Conservation (phyloP, 1,284 basidiomycete genomes). For the Marasmius fiardii region DNA sequence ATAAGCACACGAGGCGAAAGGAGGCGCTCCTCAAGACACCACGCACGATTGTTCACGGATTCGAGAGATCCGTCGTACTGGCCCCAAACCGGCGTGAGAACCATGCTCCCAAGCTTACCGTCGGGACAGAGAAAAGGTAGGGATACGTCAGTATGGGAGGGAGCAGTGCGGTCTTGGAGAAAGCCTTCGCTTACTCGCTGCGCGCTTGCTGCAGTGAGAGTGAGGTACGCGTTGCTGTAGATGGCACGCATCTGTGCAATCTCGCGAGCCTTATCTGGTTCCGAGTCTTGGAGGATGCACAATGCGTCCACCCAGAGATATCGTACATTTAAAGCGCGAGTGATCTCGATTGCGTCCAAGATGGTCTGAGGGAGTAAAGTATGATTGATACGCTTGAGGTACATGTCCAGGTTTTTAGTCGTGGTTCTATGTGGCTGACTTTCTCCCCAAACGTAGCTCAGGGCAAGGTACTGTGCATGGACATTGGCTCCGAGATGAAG, state of each 20-base stretch:
- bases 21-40: background rate
- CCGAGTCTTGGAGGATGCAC: slow-evolving; percentile 14
- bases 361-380: slow-evolving; percentile 12
- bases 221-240: slow-evolving; percentile 12
- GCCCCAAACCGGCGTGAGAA: background rate
- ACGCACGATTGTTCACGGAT: background rate
- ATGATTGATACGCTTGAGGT: slow-evolving; percentile 5
- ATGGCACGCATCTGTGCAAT: slow-evolving; percentile 12
- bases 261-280: slow-evolving; percentile 11
- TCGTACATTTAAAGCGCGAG: slow-evolving; percentile 6
- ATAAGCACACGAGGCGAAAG: background rate
- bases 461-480: slow-evolving; percentile 5
- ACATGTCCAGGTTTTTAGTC: slow-evolving; percentile 5
- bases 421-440: slow-evolving; percentile 10
- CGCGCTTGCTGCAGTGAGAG: slow-evolving; percentile 13
- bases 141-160: background rate
- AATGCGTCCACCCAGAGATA: slow-evolving; percentile 15
- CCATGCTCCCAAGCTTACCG: background rate
- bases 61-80: background rate
- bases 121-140: slow-evolving; percentile 1
- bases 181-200: slow-evolving; percentile 6
- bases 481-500: background rate
- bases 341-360: slow-evolving; percentile 10
- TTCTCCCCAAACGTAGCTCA: slow-evolving; percentile 16
- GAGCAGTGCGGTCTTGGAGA: background rate